phyloP scores from a whole-genome alignment of 345 rosid species.

The Dipteronia dyeriana region DNA sequence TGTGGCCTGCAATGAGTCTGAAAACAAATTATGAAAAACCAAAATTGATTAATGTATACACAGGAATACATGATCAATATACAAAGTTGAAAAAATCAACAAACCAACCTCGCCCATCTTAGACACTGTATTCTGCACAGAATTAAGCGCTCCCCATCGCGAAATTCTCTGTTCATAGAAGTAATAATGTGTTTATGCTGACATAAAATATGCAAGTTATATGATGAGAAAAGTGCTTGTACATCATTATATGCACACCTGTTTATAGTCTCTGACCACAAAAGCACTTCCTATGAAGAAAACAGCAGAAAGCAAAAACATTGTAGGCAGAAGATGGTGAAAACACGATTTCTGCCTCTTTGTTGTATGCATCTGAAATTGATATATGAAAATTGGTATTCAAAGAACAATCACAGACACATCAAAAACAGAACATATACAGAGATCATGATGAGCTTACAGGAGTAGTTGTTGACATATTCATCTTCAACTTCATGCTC shows the following conservation, averaged over 20 bases:
- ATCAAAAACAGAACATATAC: too few relatives aligned
- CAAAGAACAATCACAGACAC: not conserved
- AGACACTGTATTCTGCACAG: conserved; percentile 33
- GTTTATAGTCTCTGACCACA: conserved; percentile 41
- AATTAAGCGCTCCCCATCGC: conserved; percentile 33
- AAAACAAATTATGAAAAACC: not conserved
- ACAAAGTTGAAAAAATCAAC: conserved; percentile 10
- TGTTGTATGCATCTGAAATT: conserved; percentile 33
- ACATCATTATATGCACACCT: conserved; percentile 27
- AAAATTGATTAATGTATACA: not conserved
- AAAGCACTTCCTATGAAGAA: conserved; percentile 52
- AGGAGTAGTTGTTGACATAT: conserved; percentile 25
- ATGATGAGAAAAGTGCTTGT: not conserved
- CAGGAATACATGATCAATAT: not conserved
- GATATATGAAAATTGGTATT: not conserved
- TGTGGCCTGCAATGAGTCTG: conserved; percentile 43
- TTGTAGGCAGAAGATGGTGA: conserved; percentile 33
- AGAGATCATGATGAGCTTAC: conserved; percentile 22
- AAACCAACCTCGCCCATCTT: conserved; percentile 44
- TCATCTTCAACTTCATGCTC: conserved; percentile 26
- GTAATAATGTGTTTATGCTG: not conserved
- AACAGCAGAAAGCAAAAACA: conserved; percentile 42
- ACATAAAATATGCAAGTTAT: not conserved
- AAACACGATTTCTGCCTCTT: conserved; percentile 39
- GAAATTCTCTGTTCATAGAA: conserved; percentile 36